These are phyloP conservation scores for Murraya paniculata DNA, from an alignment of 345 rosid species.

Conservation along the genomic window DNA sequence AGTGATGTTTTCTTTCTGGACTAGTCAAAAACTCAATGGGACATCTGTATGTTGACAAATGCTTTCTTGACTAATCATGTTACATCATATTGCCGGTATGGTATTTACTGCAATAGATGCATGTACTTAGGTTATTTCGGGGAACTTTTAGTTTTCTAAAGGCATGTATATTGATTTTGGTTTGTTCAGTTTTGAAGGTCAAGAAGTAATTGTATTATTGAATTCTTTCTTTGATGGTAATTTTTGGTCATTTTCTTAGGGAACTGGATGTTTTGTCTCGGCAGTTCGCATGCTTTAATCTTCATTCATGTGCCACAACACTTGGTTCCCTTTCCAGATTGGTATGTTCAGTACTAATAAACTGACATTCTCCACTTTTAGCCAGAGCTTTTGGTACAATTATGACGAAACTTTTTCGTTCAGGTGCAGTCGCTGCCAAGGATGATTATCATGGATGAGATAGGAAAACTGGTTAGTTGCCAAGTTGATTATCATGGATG, in stretches of 20 bases:
- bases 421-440: constrained; percentile 97
- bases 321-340: constrained; percentile 88
- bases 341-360: constrained; percentile 40
- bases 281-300: constrained; percentile 81
- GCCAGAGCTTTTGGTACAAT: not conserved
- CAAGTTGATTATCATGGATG: constrained; percentile 53
- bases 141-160: not conserved
- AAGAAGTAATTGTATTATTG: not conserved
- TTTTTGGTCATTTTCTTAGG: constrained; percentile 43
- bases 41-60: not conserved
- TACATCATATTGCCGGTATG: not conserved
- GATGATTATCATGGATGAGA: constrained; percentile 95
- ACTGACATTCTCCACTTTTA: constrained; percentile 11
- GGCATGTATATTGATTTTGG: not conserved
- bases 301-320: constrained; percentile 84
- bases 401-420: constrained; percentile 23
- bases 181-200: not conserved
- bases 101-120: not conserved
- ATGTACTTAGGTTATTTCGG: not conserved
- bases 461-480: constrained; percentile 83
- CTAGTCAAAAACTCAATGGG: not conserved
- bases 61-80: not conserved
- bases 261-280: constrained; percentile 86
- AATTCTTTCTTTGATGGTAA: not conserved
- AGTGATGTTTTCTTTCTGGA: constrained; percentile 1